Percentiles rank a stretch among this genome's conserved stretches.
phyloP scores from a whole-genome alignment of 768 basidiomycete species.

The Lyophyllum decastes region DNA sequence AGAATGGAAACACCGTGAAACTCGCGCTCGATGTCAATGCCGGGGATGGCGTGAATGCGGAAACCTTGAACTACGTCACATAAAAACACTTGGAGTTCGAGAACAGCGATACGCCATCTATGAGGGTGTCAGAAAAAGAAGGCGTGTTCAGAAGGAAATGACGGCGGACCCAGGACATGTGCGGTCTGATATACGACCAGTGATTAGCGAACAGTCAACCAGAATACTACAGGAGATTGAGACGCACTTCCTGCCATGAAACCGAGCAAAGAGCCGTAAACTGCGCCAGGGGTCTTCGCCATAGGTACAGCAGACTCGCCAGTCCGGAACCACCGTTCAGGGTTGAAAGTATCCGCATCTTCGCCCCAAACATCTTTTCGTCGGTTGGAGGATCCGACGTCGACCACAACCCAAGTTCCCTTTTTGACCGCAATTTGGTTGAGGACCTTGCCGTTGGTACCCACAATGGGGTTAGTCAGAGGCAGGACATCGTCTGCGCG shows the following conservation, averaged over 20 bases:
- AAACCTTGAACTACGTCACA: slow-evolving; percentile 6
- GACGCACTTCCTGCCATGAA: slow-evolving; percentile 8
- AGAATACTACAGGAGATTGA: background rate
- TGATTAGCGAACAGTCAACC: background rate
- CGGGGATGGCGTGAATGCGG: slow-evolving; percentile 2
- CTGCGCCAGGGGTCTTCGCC: slow-evolving; percentile 2
- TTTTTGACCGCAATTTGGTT: slow-evolving; percentile 3
- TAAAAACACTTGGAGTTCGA: slow-evolving; percentile 4
- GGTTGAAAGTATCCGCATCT: slow-evolving; percentile 8
- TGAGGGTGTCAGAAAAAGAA: background rate
- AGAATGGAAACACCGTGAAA: slow-evolving; percentile 6
- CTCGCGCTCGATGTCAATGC: background rate
- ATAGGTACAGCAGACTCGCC: background rate
- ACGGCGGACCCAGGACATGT: slow-evolving; percentile 6
- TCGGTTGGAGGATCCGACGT: slow-evolving; percentile 6
- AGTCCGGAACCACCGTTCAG: slow-evolving; percentile 2
- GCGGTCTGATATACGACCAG: background rate
- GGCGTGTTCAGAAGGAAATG: too few species aligned
- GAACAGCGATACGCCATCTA: slow-evolving; percentile 8
- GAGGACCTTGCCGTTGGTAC: background rate
- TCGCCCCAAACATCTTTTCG: slow-evolving; percentile 8
- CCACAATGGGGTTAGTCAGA: background rate
- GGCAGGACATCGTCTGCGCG: slow-evolving; percentile 6
- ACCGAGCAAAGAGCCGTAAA: slow-evolving; percentile 3
- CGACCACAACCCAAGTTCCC: slow-evolving; percentile 8